Conservation (phyloP, 2,329 filamentous ascomycete species). For the Dothistroma pini region DNA sequence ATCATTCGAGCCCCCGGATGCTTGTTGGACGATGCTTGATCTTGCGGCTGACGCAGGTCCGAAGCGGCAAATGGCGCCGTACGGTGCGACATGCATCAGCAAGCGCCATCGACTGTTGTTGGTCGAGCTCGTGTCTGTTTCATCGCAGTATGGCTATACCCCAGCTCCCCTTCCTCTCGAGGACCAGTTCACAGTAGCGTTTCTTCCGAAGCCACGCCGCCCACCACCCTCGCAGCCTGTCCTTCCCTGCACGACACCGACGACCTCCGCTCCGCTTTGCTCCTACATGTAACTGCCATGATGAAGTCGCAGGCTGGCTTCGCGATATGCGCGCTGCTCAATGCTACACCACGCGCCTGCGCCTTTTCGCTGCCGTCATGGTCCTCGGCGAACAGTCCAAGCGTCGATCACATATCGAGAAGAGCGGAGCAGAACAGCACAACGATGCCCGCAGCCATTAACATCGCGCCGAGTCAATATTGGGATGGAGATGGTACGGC, state of each 20-base stretch:
- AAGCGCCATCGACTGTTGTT: neutral
- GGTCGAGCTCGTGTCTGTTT: neutral
- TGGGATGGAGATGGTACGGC: slow-evolving; percentile 36
- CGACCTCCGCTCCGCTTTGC: neutral
- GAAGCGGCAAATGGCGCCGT: neutral
- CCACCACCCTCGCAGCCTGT: neutral
- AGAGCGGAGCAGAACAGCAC: slow-evolving; percentile 16
- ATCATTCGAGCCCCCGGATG: neutral
- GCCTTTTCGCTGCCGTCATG: slow-evolving; percentile 11
- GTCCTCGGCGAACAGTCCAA: neutral
- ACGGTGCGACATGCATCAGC: neutral
- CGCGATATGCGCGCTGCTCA: neutral
- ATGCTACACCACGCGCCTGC: neutral
- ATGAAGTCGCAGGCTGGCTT: slow-evolving; percentile 1
- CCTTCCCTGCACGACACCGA: neutral
- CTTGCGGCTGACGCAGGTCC: neutral
- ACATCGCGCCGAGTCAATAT: slow-evolving; percentile 36
- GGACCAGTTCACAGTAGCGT: neutral
- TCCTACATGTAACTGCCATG: neutral
- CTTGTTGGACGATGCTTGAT: neutral
- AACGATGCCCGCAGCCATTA: slow-evolving; percentile 33
- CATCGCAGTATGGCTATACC: neutral
- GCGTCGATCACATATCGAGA: slow-evolving; percentile 3
- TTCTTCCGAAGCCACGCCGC: neutral
- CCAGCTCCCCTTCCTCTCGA: neutral